A percentile compares a stretch with the other conserved stretches of the same genome.
Conservation (phyloP, 306 rosid genomes). For the Sphenostylis stenocarpa region DNA sequence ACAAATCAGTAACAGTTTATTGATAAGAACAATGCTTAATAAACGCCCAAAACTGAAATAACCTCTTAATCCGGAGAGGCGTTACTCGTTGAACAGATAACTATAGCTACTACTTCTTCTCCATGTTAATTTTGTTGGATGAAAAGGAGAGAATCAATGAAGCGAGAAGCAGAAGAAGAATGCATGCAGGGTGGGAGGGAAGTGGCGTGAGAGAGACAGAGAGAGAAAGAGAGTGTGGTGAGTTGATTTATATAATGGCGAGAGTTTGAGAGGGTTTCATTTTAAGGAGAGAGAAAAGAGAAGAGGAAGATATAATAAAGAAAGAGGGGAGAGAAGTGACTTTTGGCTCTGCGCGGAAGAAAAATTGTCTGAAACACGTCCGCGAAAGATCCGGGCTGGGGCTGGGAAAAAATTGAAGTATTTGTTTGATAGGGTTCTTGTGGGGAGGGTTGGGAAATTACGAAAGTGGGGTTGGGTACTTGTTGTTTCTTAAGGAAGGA, state of each 20-base stretch:
- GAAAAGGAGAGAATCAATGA: background rate
- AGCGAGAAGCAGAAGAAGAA: background rate
- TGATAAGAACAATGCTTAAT: background rate
- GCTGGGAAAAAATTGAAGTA: slow-evolving; percentile 50
- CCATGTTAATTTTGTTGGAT: background rate
- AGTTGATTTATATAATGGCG: slow-evolving; percentile 37
- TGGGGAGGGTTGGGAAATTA: background rate
- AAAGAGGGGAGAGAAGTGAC: slow-evolving; percentile 43
- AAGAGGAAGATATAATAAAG: background rate
- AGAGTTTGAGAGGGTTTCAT: slow-evolving; percentile 47
- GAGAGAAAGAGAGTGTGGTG: slow-evolving; percentile 24
- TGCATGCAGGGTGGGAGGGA: slow-evolving; percentile 55
- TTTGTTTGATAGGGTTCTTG: slow-evolving; percentile 49
- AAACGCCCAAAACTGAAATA: background rate
- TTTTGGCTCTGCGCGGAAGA: slow-evolving; percentile 67
- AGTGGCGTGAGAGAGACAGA: background rate
- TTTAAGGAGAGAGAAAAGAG: slow-evolving; percentile 14
- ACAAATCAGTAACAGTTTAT: background rate
- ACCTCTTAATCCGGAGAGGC: background rate
- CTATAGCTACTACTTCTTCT: background rate
- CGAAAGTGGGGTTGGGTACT: slow-evolving; percentile 24
- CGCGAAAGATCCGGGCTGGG: slow-evolving; percentile 90
- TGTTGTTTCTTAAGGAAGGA: background rate
- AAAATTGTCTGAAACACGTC: slow-evolving; percentile 76
- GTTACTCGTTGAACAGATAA: background rate